Conservation (phyloP, 495 filamentous ascomycete genomes). For the Peziza echinospora region DNA sequence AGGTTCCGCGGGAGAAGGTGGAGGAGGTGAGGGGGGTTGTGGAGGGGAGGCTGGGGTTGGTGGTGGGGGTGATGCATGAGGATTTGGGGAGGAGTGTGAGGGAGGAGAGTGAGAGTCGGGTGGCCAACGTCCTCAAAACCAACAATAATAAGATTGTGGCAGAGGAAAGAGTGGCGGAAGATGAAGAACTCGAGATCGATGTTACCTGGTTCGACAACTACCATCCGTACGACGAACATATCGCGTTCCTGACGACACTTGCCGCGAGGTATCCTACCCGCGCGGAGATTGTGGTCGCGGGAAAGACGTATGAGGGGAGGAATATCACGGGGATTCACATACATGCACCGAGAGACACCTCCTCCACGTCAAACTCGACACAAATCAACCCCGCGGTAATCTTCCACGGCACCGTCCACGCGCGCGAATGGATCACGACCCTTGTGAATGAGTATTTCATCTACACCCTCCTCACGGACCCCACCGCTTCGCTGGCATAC, state of each 20-base stretch:
- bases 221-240: constrained; percentile 34
- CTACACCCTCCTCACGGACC: constrained; percentile 30
- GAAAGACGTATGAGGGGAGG: constrained; percentile 29
- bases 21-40: constrained; percentile 21
- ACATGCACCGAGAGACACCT: constrained; percentile 24
- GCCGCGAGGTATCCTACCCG: constrained; percentile 26
- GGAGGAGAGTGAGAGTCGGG: constrained; percentile 15
- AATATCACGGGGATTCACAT: constrained; percentile 37
- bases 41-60: constrained; percentile 16
- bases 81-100: constrained; percentile 26
- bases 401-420: constrained; percentile 41
- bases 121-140: not conserved
- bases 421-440: constrained; percentile 41
- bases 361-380: constrained; percentile 20
- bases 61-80: constrained; percentile 23
- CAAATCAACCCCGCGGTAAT: constrained; percentile 35
- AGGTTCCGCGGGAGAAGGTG: constrained; percentile 23
- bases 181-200: not conserved
- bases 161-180: not conserved
- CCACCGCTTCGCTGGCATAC: constrained; percentile 23
- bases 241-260: constrained; percentile 31
- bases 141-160: not conserved
- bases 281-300: constrained; percentile 31
- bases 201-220: constrained; percentile 36
- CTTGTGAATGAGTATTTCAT: constrained; percentile 29